Evolutionary conservation across 495 filamentous ascomycete species (phyloP), one percentile per base, ranked within the genome.

Genomic region (Penicillium simplicissimum): DNA sequence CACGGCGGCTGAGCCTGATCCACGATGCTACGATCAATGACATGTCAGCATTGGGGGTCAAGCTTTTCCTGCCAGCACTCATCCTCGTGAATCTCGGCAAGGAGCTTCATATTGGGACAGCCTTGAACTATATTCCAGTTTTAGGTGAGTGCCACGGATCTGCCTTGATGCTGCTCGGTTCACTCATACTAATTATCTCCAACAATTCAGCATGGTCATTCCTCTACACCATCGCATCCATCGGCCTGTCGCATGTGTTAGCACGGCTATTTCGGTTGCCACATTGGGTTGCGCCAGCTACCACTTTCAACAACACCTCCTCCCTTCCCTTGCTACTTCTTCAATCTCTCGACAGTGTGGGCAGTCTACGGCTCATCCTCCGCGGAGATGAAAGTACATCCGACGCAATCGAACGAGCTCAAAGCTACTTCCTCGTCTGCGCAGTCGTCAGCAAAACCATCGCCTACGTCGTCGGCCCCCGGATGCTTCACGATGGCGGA

Each of bases 231-330:
- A 28, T 80, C 33, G 40, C 78, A 3, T 89, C 85, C 3, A 83
- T 89, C 49, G 60, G 67, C 0, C 63, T 90, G 21, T 86, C 83
- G 1, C 71, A 74, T 36, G 49, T 75, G 3, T 61, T 74, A 0
- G 81, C 77, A 0, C 73, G 74, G 37, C 13, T 79, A 4, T 80
- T 89, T 55, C 75, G 78, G 21, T 76, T 92, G 36, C 90, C 88
- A 2, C 72, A 75, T 52, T 93, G 88, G 88, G 81, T 84, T 14
- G 85, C 84, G 0, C 85, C 86, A 0, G 86, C 87, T 1, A 80
- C 90, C 51, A 79, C 86, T 42, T 91, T 92, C 76, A 93, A 91
- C 76, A 94, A 92, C 66, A 90, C 90, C 0, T 90, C 87, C 1
- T 84, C 81, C 31, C 83, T 91, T 35, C 90, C 89, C 0, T 75